phyloP scores from a whole-genome alignment of 1,284 basidiomycete genomes.

The Bjerkandera adusta region DNA sequence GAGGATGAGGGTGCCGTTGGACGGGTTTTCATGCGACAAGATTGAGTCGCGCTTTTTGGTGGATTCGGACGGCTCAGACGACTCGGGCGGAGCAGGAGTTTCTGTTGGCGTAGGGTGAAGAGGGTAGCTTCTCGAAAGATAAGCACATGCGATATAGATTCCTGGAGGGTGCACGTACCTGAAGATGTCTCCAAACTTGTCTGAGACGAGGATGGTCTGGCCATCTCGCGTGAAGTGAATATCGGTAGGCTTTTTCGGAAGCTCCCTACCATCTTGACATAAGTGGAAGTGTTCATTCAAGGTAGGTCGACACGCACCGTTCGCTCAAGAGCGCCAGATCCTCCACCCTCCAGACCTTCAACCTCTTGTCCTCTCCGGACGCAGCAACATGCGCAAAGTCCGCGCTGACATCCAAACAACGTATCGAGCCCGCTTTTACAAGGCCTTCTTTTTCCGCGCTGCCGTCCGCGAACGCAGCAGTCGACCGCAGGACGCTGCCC shows the following conservation, averaged over 20 bases:
- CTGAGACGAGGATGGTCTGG: slow-evolving; percentile 67
- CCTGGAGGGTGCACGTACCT: slow-evolving; percentile 38
- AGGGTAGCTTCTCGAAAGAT: slow-evolving; percentile 45
- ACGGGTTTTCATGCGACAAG: slow-evolving; percentile 70
- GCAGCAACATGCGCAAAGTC: slow-evolving; percentile 56
- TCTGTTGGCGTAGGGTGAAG: slow-evolving; percentile 23
- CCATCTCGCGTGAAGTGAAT: slow-evolving; percentile 57
- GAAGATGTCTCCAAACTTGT: slow-evolving; percentile 88
- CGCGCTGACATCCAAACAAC: slow-evolving; percentile 54
- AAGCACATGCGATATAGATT: not conserved
- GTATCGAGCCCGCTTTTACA: slow-evolving; percentile 54
- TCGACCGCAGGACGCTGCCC: slow-evolving; percentile 50
- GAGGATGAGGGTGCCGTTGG: slow-evolving; percentile 71
- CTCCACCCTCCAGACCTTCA: slow-evolving; percentile 73
- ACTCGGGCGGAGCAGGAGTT: not conserved
- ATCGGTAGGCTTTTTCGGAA: slow-evolving; percentile 74
- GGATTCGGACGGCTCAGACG: slow-evolving; percentile 6
- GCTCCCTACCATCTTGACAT: slow-evolving; percentile 46
- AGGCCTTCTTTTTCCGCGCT: slow-evolving; percentile 34
- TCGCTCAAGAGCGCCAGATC: slow-evolving; percentile 54
- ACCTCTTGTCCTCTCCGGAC: slow-evolving; percentile 74
- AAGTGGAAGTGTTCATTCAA: not conserved
- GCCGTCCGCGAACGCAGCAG: slow-evolving; percentile 31
- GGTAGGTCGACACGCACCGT: slow-evolving; percentile 43
- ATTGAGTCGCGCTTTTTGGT: slow-evolving; percentile 42